phyloP scores from a whole-genome alignment of 108 stramenopile genomes.

The Poteriospumella lacustris region DNA sequence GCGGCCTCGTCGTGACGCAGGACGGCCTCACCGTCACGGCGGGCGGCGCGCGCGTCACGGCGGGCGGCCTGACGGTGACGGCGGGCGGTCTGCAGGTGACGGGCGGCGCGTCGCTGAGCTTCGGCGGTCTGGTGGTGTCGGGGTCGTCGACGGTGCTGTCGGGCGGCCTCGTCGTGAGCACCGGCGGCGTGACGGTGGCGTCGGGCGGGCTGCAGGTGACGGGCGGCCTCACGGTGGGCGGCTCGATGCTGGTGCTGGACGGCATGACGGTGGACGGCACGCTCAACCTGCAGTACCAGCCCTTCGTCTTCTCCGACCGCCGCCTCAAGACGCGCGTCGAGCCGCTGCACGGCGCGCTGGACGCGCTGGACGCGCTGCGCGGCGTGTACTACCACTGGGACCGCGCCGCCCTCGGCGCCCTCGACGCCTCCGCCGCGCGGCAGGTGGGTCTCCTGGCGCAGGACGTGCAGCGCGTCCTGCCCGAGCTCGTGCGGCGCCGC shows the following conservation, averaged over 20 bases:
- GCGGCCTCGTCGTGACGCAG: neutral
- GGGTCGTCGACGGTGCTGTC: neutral
- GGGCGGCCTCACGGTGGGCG: neutral
- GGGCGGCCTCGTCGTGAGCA: neutral
- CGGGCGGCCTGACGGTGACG: neutral
- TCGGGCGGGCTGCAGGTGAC: constrained; percentile 13
- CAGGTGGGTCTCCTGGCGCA: constrained; percentile 24
- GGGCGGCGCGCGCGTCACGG: neutral
- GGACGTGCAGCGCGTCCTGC: constrained; percentile 20
- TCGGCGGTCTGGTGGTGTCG: neutral
- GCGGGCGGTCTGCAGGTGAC: neutral
- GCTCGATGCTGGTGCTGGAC: neutral
- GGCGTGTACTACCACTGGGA: constrained; percentile 23
- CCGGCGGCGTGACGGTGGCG: neutral
- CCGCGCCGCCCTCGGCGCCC: neutral
- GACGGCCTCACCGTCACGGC: neutral
- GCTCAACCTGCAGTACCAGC: neutral
- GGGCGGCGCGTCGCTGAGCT: neutral
- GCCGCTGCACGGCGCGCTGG: neutral
- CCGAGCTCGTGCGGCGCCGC: neutral
- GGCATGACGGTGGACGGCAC: constrained; percentile 9
- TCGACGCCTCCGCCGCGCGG: neutral
- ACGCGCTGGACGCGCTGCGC: neutral
- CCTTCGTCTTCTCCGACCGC: neutral
- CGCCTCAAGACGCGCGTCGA: neutral